Conservation (phyloP, 1,284 basidiomycete genomes). For the Leucoagaricus sp. region DNA sequence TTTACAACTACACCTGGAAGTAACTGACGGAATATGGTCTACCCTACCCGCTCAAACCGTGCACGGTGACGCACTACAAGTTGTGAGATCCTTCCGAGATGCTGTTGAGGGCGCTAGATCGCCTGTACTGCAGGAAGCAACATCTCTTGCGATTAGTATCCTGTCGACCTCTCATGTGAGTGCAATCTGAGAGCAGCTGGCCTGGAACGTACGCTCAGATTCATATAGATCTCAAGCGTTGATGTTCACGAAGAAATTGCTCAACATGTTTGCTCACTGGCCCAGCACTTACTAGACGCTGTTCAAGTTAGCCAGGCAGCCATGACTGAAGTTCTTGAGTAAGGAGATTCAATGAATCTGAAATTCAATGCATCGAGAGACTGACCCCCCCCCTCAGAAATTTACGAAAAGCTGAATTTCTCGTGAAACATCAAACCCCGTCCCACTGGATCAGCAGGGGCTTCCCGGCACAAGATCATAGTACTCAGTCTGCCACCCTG, state of each 20-base stretch:
- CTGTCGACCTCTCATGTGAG: not conserved
- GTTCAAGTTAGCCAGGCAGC: no score
- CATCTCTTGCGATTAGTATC: constrained; percentile 1
- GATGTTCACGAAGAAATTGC: not conserved
- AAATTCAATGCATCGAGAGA: not conserved
- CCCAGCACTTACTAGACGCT: no score
- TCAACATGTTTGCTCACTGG: not conserved
- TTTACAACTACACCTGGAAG: not conserved
- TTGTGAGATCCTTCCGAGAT: not conserved
- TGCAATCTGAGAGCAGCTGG: no score
- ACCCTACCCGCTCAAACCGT: not conserved
- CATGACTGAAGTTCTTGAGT: no score
- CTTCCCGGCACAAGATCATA: not conserved
- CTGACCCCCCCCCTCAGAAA: not conserved
- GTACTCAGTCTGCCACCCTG: no score
- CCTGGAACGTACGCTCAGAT: no score
- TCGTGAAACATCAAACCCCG: not conserved
- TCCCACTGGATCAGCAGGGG: not conserved
- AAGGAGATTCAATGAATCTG: no score
- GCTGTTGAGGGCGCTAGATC: not conserved
- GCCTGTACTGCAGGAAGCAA: not conserved
- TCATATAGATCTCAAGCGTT: not conserved
- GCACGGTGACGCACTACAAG: not conserved
- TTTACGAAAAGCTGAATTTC: not conserved
- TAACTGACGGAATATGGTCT: not conserved